These are phyloP conservation scores for Thielaviopsis euricoi DNA, from an alignment of 2,329 filamentous ascomycete species.

Conservation along the genomic window DNA sequence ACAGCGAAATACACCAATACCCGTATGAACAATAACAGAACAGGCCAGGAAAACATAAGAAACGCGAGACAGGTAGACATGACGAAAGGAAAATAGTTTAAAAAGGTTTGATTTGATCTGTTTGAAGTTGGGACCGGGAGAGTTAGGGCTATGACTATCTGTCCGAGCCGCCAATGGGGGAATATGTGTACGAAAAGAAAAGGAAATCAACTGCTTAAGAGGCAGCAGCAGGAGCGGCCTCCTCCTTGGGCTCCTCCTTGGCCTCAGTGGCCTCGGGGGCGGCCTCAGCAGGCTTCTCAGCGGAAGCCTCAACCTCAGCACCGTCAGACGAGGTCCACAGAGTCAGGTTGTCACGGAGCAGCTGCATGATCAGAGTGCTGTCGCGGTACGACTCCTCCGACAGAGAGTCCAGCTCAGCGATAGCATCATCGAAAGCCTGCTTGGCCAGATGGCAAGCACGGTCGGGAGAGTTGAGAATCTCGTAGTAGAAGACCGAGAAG, in stretches of 20 bases:
- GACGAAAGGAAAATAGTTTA: background rate
- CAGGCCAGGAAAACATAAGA: background rate
- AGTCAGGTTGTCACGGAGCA: constrained; percentile 93
- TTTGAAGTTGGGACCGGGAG: constrained; percentile 8
- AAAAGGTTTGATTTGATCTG: constrained; percentile 6
- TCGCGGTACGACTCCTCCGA: constrained; percentile 98
- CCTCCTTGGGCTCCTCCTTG: constrained; percentile 30
- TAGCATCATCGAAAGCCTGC: constrained; percentile 97
- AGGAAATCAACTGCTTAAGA: constrained; percentile 10
- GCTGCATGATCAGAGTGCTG: constrained; percentile 98
- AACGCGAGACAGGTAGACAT: background rate
- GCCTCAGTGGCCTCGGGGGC: constrained; percentile 29
- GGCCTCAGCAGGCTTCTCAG: constrained; percentile 35
- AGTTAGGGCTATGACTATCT: constrained; percentile 3
- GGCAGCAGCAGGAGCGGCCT: constrained; percentile 24
- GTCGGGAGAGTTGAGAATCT: constrained; percentile 97
- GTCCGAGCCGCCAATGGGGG: constrained; percentile 1
- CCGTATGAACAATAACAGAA: background rate
- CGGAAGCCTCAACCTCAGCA: constrained; percentile 53
- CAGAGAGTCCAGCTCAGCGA: constrained; percentile 91
- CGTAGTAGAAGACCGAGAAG: constrained; percentile 99
- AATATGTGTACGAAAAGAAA: constrained; percentile 8
- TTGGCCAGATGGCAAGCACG: constrained; percentile 97
- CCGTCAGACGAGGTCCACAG: constrained; percentile 94
- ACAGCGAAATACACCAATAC: background rate